Conservation (phyloP, 768 basidiomycete genomes). For the Pisolithus albus region DNA sequence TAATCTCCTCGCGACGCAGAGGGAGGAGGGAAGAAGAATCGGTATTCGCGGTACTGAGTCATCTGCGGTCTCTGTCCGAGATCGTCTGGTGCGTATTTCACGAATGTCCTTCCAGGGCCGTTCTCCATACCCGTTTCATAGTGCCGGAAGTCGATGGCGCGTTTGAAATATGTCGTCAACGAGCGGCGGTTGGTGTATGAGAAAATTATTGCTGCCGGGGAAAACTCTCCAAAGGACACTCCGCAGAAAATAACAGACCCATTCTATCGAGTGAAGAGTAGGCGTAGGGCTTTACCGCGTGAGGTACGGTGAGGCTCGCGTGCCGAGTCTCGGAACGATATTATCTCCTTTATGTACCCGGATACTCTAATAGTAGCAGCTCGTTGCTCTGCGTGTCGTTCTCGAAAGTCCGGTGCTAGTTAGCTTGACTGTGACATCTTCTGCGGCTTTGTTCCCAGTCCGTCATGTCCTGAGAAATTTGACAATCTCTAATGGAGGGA, state of each 20-base stretch:
- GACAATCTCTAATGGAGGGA: slow-evolving; percentile 62
- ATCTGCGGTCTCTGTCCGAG: slow-evolving; percentile 25
- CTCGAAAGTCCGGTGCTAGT: slow-evolving; percentile 3
- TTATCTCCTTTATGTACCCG: background rate
- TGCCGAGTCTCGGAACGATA: background rate
- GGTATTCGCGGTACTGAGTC: slow-evolving; percentile 32
- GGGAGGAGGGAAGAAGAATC: slow-evolving; percentile 65
- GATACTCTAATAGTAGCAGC: slow-evolving; percentile 6
- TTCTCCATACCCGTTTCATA: slow-evolving; percentile 25
- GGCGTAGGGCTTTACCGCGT: slow-evolving; percentile 11
- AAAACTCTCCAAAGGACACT: slow-evolving; percentile 14
- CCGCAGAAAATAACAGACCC: slow-evolving; percentile 7
- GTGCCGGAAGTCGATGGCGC: slow-evolving; percentile 95
- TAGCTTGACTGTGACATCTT: slow-evolving; percentile 3
- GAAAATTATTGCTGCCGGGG: slow-evolving; percentile 18
- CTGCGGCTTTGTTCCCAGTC: slow-evolving; percentile 47
- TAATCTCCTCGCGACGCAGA: slow-evolving; percentile 85
- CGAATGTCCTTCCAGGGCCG: background rate
- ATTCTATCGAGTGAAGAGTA: slow-evolving; percentile 15
- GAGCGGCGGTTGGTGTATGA: slow-evolving; percentile 84
- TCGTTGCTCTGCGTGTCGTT: background rate
- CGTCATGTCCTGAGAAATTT: slow-evolving; percentile 64
- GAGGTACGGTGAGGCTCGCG: slow-evolving; percentile 1
- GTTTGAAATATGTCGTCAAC: slow-evolving; percentile 87
- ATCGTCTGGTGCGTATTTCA: slow-evolving; percentile 37